Evolutionary conservation across 257 asterid species (phyloP).

Genomic region (Scutellaria minor): DNA sequence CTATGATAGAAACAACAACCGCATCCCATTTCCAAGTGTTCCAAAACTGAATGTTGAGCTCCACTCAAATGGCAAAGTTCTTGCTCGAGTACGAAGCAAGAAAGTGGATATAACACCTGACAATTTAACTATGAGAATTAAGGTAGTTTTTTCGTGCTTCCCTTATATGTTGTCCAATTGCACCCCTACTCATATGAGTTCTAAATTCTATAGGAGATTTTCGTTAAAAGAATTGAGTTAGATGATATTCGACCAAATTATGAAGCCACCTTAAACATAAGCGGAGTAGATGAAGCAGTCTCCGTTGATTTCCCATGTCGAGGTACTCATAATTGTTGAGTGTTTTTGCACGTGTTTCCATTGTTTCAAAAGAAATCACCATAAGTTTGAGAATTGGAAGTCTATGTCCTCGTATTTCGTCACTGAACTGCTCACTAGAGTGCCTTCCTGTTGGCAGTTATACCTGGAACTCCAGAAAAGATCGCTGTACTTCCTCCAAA

Average conservation of each 20-base stretch:
- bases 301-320: constrained; percentile 45
- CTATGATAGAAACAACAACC: constrained; percentile 49
- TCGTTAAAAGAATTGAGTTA: constrained; percentile 42
- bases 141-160: constrained; percentile 36
- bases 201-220: constrained; percentile 42
- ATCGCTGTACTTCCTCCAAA: constrained; percentile 36
- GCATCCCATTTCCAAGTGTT: constrained; percentile 36
- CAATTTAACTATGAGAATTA: constrained; percentile 39
- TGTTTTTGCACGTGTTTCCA: background rate
- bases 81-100: constrained; percentile 33
- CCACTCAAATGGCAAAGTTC: constrained; percentile 29
- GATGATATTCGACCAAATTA: constrained; percentile 61
- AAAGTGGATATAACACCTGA: constrained; percentile 40
- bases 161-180: no score
- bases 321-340: no score
- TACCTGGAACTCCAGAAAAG: constrained; percentile 53
- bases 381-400: no score
- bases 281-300: constrained; percentile 42
- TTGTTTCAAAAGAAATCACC: background rate
- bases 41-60: constrained; percentile 45
- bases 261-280: constrained; percentile 48
- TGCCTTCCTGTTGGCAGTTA: constrained; percentile 40
- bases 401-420: background rate
- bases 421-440: constrained; percentile 22
- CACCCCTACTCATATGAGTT: no score